These are phyloP conservation scores for Mallotus nudiflorus DNA, from an alignment of 345 rosid genomes.

Conservation along the genomic window DNA sequence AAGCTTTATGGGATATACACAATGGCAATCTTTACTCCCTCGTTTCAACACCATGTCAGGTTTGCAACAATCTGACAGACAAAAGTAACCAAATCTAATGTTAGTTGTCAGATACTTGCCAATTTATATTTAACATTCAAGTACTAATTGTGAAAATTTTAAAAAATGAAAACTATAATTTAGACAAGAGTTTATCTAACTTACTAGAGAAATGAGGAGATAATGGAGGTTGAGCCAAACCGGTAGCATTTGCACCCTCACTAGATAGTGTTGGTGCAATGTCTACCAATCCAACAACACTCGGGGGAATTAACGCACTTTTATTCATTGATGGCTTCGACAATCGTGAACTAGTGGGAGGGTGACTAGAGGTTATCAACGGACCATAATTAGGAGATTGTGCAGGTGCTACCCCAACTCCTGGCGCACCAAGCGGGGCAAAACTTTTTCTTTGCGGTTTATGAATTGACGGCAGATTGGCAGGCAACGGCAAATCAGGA, in stretches of 20 bases:
- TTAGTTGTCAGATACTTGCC: not conserved
- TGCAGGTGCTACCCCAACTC: slow-evolving; percentile 41
- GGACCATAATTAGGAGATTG: slow-evolving; percentile 63
- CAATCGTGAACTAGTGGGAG: slow-evolving; percentile 59
- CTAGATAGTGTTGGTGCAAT: slow-evolving; percentile 67
- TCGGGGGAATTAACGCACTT: slow-evolving; percentile 49
- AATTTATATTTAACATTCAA: not conserved
- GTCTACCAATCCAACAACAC: slow-evolving; percentile 55
- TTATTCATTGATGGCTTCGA: slow-evolving; percentile 67
- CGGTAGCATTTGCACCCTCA: slow-evolving; percentile 51
- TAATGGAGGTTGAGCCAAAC: slow-evolving; percentile 78
- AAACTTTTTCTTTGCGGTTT: slow-evolving; percentile 43
- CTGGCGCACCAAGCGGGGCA: slow-evolving; percentile 45
- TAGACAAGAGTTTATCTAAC: slow-evolving; percentile 12
- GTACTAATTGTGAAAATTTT: not conserved
- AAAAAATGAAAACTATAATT: not conserved
- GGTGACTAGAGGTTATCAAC: slow-evolving; percentile 51
- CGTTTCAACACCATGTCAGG: slow-evolving; percentile 71
- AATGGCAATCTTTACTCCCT: slow-evolving; percentile 71
- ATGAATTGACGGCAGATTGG: slow-evolving; percentile 39
- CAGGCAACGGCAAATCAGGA: slow-evolving; percentile 52
- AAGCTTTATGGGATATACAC: slow-evolving; percentile 97
- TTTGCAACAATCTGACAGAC: slow-evolving; percentile 78
- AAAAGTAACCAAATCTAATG: slow-evolving; percentile 22
- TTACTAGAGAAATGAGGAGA: slow-evolving; percentile 71